Conservation (phyloP, 78 protist genomes). For the Chrysochromulina parva region DNA sequence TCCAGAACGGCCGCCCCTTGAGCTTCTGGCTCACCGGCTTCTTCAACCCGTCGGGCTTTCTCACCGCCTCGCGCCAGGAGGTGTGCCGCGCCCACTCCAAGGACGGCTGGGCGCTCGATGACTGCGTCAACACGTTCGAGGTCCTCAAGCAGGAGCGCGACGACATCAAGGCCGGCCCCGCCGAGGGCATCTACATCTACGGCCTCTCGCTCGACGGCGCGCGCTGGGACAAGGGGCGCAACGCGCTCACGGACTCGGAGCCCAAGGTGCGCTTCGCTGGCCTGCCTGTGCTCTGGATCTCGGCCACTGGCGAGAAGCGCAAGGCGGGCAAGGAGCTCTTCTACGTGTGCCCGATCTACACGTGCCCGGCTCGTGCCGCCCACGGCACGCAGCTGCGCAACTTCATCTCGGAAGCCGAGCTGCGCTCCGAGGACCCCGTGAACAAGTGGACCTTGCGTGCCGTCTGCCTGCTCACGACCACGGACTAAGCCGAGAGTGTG, state of each 20-base stretch:
- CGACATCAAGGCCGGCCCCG: constrained; percentile 52
- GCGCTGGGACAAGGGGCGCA: constrained; percentile 69
- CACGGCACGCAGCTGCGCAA: constrained; percentile 65
- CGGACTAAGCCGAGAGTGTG: too few relatives aligned
- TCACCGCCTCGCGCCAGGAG: constrained; percentile 83
- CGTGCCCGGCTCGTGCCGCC: constrained; percentile 59
- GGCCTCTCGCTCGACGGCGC: constrained; percentile 93
- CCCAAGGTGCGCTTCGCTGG: constrained; percentile 65
- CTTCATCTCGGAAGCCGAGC: constrained; percentile 65
- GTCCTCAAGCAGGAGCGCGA: constrained; percentile 47
- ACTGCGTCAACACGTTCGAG: constrained; percentile 53
- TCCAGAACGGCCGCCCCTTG: constrained; percentile 61
- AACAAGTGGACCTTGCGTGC: constrained; percentile 78
- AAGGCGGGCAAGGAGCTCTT: background rate
- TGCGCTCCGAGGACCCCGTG: constrained; percentile 55
- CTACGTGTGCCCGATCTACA: constrained; percentile 89
- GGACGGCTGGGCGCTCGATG: constrained; percentile 85
- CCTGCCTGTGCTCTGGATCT: constrained; percentile 75
- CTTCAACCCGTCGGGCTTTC: constrained; percentile 86
- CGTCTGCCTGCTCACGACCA: constrained; percentile 59
- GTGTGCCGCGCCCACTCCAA: constrained; percentile 72
- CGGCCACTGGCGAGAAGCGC: constrained; percentile 25
- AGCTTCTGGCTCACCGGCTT: constrained; percentile 78
- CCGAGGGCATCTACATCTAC: constrained; percentile 80
- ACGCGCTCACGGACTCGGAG: constrained; percentile 61